Base-by-base conservation (phyloP, 2,329 filamentous ascomycete species). In the Nemania serpens region DNA sequence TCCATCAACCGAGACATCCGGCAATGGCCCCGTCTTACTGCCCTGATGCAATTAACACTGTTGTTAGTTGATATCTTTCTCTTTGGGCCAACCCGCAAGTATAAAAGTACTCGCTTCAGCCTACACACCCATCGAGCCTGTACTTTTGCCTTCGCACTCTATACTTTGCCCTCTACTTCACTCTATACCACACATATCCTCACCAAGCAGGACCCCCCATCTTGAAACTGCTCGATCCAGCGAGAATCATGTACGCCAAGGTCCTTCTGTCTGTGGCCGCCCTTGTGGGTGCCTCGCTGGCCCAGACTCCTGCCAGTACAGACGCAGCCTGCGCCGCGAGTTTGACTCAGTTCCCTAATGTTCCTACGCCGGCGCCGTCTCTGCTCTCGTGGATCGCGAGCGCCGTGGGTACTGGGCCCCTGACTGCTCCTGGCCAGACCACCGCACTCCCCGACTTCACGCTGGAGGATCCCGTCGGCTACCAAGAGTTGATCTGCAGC, bases 391-490 rank as follows among this genome's bases (percentile, higher is more conserved):
- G 34, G 34, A 2, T 61, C 15, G 17, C 3, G 3, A 29, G 4
- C 12, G 12, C 11, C 29, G 12, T 52, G 1, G 42, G 22, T 43
- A 20, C 18, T 17, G 41, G 56, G 10, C 48, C 48, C 2, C 9
- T 51, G 1, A 55, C 50, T 17, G 59, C 50, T 5, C 55, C 55
- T 1, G 55, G 49, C 33, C 20, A 48, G 25, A 53, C 36, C 9
- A 61, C 58, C 18, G 42, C 58, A 0, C 43, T 56, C 1, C 53
- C 53, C 2, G 53, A 53, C 2, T 6, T 52, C 10, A 56, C 55
- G 33, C 55, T 62, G 12, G 59, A 54, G 49, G 46, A 62, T 33
- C 55, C 59, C n/a, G n/a, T 9, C 5, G 59, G 55, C 25, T 62
- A 54, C 34, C 45, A 54, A 4, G 43, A 45, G 1, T 5, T 54